These are phyloP conservation scores for Penicillium riverlandense DNA, from an alignment of 495 filamentous ascomycete species.

Conservation along the genomic window DNA sequence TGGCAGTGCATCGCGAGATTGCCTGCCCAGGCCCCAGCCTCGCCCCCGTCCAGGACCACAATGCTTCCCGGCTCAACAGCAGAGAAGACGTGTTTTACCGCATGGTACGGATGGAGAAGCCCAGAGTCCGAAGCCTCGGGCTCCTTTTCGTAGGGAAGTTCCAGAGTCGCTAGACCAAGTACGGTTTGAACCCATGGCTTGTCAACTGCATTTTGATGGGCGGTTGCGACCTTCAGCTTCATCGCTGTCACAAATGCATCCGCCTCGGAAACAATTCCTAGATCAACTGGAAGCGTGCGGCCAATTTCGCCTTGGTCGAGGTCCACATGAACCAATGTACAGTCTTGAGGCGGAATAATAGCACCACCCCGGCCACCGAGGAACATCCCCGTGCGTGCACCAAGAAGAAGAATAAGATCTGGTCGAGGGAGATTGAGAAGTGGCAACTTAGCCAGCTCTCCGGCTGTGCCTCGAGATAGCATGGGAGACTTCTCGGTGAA, in stretches of 20 bases:
- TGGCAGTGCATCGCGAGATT: slow-evolving; percentile 5
- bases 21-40: slow-evolving; percentile 12
- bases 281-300: slow-evolving; percentile 13
- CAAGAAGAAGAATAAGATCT: slow-evolving; percentile 19
- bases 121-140: slow-evolving; percentile 2
- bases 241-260: background rate
- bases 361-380: slow-evolving; percentile 15
- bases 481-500: slow-evolving; percentile 3
- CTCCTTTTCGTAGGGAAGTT: slow-evolving; percentile 12
- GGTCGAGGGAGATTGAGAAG: slow-evolving; percentile 5
- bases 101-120: slow-evolving; percentile 20
- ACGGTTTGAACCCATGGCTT: slow-evolving; percentile 10
- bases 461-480: slow-evolving; percentile 6
- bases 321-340: slow-evolving; percentile 20
- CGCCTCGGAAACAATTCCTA: slow-evolving; percentile 18
- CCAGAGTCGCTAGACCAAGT: slow-evolving; percentile 5
- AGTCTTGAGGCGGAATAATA: slow-evolving; percentile 16
- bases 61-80: slow-evolving; percentile 17
- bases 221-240: background rate
- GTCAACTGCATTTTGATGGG: slow-evolving; percentile 1
- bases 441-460: slow-evolving; percentile 6
- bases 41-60: slow-evolving; percentile 20
- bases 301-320: slow-evolving; percentile 18
- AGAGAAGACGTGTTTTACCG: slow-evolving; percentile 13
- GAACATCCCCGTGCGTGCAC: slow-evolving; percentile 23